A percentile compares a stretch with the other conserved stretches of the same genome.
Evolutionary conservation across 1,284 basidiomycete genomes (phyloP).

Genomic region (Testicularia cyperi): DNA sequence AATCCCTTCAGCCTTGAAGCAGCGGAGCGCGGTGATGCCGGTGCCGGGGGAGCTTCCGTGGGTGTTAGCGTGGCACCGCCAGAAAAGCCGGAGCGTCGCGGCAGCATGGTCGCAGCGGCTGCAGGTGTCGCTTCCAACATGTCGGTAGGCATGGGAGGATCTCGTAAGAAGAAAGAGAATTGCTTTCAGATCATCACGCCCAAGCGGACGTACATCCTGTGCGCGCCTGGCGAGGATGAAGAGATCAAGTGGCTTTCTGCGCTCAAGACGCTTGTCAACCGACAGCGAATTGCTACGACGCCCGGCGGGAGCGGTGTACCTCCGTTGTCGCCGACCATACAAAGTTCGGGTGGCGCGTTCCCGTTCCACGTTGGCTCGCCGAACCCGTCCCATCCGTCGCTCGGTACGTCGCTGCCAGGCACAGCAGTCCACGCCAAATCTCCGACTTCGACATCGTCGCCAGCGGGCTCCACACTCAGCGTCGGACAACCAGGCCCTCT

Average conservation of each 20-base stretch:
- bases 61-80: not conserved
- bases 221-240: constrained; percentile 94
- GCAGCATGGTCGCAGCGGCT: constrained; percentile 35
- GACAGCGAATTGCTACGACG: constrained; percentile 34
- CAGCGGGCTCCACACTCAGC: no score
- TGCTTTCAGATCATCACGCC: constrained; percentile 97
- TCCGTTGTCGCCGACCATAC: constrained; percentile 19
- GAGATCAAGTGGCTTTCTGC: constrained; percentile 98
- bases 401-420: not conserved
- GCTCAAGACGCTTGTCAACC: constrained; percentile 78
- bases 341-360: constrained; percentile 4
- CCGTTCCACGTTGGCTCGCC: constrained; percentile 9
- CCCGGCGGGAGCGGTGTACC: constrained; percentile 10
- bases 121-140: constrained; percentile 37
- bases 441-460: no score
- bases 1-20: constrained; percentile 27
- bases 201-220: constrained; percentile 82
- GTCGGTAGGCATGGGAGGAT: constrained; percentile 21
- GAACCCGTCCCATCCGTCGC: not conserved
- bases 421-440: no score
- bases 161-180: constrained; percentile 62
- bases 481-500: no score
- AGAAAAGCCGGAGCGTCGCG: constrained; percentile 24
- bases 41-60: constrained; percentile 2
- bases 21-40: not conserved